Percentiles rank a stretch among this genome's conserved stretches.
Conservation (phyloP, 139 green algal genomes). For the Volvox reticuliferus region DNA sequence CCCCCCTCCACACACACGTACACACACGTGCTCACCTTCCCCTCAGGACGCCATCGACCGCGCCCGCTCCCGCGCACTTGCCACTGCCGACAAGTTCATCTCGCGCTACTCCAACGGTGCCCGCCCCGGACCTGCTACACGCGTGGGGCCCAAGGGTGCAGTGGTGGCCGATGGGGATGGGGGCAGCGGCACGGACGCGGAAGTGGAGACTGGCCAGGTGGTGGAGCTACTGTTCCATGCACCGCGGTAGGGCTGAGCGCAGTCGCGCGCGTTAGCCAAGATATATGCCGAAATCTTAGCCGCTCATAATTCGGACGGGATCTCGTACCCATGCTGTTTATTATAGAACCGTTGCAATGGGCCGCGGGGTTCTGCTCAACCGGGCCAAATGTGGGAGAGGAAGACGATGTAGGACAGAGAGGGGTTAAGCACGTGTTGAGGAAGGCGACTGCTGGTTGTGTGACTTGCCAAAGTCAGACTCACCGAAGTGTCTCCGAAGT, state of each 20-base stretch:
- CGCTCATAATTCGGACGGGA: no score
- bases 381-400: no score
- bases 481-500: no score
- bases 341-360: no score
- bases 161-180: not conserved
- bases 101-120: slow-evolving; percentile 42
- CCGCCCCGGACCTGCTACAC: not conserved
- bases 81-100: slow-evolving; percentile 52
- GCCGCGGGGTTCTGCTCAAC: no score
- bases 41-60: slow-evolving; percentile 19
- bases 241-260: not conserved
- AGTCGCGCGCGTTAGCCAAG: not conserved
- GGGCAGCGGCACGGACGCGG: slow-evolving; percentile 25
- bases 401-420: no score
- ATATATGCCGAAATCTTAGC: no score
- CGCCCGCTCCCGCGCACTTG: slow-evolving; percentile 16
- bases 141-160: slow-evolving; percentile 13
- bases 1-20: not conserved
- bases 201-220: slow-evolving; percentile 69
- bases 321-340: no score
- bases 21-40: not conserved
- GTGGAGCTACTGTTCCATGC: slow-evolving; percentile 79
- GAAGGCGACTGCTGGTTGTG: no score
- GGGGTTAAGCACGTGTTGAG: no score
- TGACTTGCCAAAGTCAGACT: no score